phyloP scores from a whole-genome alignment of 2,329 filamentous ascomycete genomes.

The Chlorencoelia australis region DNA sequence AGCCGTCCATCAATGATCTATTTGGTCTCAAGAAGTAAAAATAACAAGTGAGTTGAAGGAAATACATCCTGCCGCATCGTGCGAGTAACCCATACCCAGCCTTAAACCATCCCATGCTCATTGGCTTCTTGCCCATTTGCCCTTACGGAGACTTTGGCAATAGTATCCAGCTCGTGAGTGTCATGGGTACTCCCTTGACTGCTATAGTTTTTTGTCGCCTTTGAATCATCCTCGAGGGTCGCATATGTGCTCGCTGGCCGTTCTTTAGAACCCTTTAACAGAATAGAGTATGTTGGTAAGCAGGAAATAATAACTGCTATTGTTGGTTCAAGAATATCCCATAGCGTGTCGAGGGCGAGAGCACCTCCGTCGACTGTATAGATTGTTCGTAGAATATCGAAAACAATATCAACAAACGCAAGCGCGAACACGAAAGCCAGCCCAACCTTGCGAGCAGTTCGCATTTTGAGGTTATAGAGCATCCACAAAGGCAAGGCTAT shows the following conservation, averaged over 20 bases:
- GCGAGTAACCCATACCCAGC: no score
- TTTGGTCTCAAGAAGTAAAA: no score
- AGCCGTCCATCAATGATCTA: no score
- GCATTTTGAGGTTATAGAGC: not conserved
- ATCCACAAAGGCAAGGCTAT: not conserved
- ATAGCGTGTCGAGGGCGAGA: not conserved
- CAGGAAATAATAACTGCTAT: not conserved
- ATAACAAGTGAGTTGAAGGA: no score
- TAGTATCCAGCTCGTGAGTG: not conserved
- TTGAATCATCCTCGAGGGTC: no score
- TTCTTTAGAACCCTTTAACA: no score
- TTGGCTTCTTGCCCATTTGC: not conserved
- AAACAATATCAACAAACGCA: not conserved
- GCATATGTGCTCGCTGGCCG: no score
- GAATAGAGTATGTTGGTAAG: not conserved
- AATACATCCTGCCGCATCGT: no score
- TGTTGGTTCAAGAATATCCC: slow-evolving; percentile 2
- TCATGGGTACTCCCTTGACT: not conserved
- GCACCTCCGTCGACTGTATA: not conserved
- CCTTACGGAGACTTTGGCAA: not conserved
- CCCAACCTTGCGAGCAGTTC: not conserved
- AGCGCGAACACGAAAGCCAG: not conserved
- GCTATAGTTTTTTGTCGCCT: no score
- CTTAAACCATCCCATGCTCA: no score
- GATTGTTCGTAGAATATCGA: not conserved